These are phyloP conservation scores for Populus hybrid DNA, from an alignment of 441 rosid genomes.

Conservation along the genomic window DNA sequence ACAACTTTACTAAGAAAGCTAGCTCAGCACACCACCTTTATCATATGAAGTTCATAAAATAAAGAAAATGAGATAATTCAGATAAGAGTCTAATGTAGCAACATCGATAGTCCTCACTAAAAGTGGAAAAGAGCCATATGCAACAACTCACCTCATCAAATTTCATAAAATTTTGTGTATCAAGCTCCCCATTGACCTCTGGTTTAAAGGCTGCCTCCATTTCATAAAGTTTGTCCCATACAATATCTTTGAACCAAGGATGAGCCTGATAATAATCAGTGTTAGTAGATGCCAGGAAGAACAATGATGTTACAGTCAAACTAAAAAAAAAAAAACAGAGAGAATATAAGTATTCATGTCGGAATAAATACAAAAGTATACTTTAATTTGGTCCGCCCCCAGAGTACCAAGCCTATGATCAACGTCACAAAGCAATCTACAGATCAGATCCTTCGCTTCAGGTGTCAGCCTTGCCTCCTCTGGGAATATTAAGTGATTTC, in stretches of 20 bases:
- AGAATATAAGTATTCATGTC: neutral
- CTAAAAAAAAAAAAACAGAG: neutral
- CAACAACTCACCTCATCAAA: slow-evolving; percentile 70
- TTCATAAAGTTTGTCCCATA: slow-evolving; percentile 82
- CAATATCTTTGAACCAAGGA: slow-evolving; percentile 86
- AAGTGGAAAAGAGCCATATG: neutral
- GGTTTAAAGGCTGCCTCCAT: slow-evolving; percentile 97
- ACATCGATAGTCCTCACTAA: neutral
- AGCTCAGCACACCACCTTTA: neutral
- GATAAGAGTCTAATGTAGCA: neutral
- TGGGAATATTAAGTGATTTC: slow-evolving; percentile 75
- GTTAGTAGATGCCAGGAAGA: slow-evolving; percentile 23
- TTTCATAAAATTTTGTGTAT: slow-evolving; percentile 95
- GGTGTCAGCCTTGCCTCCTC: slow-evolving; percentile 82
- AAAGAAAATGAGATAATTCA: neutral
- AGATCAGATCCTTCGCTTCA: slow-evolving; percentile 81
- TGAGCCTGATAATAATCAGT: slow-evolving; percentile 54
- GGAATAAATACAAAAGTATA: slow-evolving; percentile 26
- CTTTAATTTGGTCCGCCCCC: slow-evolving; percentile 81
- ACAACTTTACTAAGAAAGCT: neutral
- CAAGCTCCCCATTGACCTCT: slow-evolving; percentile 85
- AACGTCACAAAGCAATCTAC: slow-evolving; percentile 84
- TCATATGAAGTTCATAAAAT: neutral
- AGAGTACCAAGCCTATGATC: slow-evolving; percentile 84
- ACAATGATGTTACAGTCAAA: neutral